Percentiles rank a stretch among this genome's conserved stretches.
phyloP scores from a whole-genome alignment of 306 rosid genomes.

The Abrus pulchellus region DNA sequence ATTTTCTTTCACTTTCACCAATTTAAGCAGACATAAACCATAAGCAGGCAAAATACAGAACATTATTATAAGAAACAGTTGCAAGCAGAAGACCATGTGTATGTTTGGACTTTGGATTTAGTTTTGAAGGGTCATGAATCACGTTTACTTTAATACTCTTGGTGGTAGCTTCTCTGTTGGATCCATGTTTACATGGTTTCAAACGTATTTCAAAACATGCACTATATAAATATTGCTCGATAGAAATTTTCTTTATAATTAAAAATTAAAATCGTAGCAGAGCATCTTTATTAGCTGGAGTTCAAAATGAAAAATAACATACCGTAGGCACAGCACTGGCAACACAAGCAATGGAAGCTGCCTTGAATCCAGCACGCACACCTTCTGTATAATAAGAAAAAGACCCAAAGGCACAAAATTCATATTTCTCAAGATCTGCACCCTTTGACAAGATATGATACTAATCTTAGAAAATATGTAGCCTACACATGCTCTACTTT shows the following conservation, averaged over 20 bases:
- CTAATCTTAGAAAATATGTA: background rate
- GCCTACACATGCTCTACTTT: background rate
- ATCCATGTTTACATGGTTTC: too few species aligned
- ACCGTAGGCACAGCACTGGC: conserved; percentile 85
- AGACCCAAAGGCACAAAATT: conserved; percentile 14
- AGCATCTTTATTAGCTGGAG: background rate
- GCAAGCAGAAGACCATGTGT: background rate
- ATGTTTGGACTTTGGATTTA: too few species aligned
- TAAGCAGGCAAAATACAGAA: conserved; percentile 7
- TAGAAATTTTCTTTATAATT: conserved; percentile 10
- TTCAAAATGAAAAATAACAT: conserved; percentile 40
- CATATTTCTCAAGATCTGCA: conserved; percentile 3
- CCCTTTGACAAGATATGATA: conserved; percentile 16
- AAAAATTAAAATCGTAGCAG: conserved; percentile 2
- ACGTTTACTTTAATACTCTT: too few species aligned
- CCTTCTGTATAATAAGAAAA: conserved; percentile 75
- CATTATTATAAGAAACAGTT: conserved; percentile 8
- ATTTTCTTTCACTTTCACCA: conserved; percentile 18
- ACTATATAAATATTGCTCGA: background rate
- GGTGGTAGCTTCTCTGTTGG: too few species aligned
- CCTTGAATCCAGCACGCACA: conserved; percentile 80
- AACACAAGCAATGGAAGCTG: conserved; percentile 65
- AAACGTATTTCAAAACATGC: too few species aligned
- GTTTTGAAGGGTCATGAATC: too few species aligned
- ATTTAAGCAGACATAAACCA: conserved; percentile 28